phyloP scores from a whole-genome alignment of 768 basidiomycete genomes.

The Nevesoporus exiguus region DNA sequence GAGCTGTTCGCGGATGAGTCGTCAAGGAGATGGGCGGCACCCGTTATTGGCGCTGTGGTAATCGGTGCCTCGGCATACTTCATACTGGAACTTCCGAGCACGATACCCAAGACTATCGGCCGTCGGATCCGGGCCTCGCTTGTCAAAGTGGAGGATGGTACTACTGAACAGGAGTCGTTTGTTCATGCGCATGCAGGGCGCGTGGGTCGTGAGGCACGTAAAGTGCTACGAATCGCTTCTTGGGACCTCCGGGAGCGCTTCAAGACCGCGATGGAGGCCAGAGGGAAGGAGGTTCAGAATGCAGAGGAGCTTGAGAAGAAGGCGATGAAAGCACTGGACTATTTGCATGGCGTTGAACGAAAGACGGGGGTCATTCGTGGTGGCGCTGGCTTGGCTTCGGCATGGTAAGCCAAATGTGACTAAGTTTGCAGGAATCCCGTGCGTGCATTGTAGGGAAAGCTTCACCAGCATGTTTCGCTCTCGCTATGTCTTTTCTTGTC shows the following conservation, averaged over 20 bases:
- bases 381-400: slow-evolving; percentile 20
- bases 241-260: slow-evolving; percentile 90
- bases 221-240: slow-evolving; percentile 84
- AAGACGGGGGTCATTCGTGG: slow-evolving; percentile 42
- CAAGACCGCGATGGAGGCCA: slow-evolving; percentile 74
- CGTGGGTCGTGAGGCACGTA: slow-evolving; percentile 82
- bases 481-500: background rate
- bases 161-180: slow-evolving; percentile 54
- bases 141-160: slow-evolving; percentile 40
- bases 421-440: slow-evolving; percentile 1
- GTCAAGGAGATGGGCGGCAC: slow-evolving; percentile 83
- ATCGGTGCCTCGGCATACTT: slow-evolving; percentile 77
- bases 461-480: background rate
- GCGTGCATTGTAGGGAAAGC: background rate
- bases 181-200: slow-evolving; percentile 66
- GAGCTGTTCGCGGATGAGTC: slow-evolving; percentile 80
- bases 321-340: slow-evolving; percentile 66
- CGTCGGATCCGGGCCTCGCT: slow-evolving; percentile 73
- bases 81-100: slow-evolving; percentile 79
- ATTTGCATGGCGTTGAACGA: slow-evolving; percentile 54
- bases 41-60: slow-evolving; percentile 73
- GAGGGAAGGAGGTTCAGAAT: slow-evolving; percentile 67
- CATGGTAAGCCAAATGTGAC: slow-evolving; percentile 3
- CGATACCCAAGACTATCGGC: slow-evolving; percentile 88
- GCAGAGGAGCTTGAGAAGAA: slow-evolving; percentile 74